A percentile compares a stretch with the other conserved stretches of the same genome.
Conservation (phyloP, 2,329 filamentous ascomycete genomes). For the Epichloe amarillans region DNA sequence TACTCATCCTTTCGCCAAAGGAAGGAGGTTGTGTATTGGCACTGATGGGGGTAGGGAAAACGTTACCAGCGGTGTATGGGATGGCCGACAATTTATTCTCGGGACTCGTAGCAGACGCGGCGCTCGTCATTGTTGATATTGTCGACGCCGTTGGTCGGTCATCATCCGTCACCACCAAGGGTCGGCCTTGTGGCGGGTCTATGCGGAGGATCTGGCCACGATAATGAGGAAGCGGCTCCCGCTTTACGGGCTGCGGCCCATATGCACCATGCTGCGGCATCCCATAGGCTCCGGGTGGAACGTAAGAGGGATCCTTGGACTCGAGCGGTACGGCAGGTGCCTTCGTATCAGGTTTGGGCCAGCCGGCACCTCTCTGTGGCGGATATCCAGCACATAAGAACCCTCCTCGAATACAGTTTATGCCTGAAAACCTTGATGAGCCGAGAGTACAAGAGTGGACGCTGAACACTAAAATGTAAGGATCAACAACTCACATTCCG, state of each 20-base stretch:
- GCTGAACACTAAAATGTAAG: too few species aligned
- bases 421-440: constrained; percentile 37
- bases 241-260: constrained; percentile 29
- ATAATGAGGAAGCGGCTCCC: constrained; percentile 45
- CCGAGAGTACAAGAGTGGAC: background rate
- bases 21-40: constrained; percentile 33
- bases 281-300: constrained; percentile 47
- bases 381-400: constrained; percentile 90
- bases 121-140: constrained; percentile 42
- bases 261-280: constrained; percentile 37
- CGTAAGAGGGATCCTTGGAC: constrained; percentile 62
- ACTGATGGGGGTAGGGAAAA: constrained; percentile 50
- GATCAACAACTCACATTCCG: constrained; percentile 56
- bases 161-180: constrained; percentile 38
- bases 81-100: constrained; percentile 50
- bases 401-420: constrained; percentile 80
- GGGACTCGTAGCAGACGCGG: constrained; percentile 41
- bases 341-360: constrained; percentile 64
- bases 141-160: constrained; percentile 47
- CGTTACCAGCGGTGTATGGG: constrained; percentile 39
- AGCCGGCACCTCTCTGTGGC: constrained; percentile 55
- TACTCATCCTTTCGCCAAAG: constrained; percentile 36
- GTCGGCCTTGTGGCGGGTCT: constrained; percentile 46
- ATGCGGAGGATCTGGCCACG: constrained; percentile 49
- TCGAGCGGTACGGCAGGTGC: constrained; percentile 61